Evolutionary conservation across 2,329 filamentous ascomycete genomes (phyloP), one percentile per base, ranked within the genome.

Genomic region (Rutstroemia sp.): DNA sequence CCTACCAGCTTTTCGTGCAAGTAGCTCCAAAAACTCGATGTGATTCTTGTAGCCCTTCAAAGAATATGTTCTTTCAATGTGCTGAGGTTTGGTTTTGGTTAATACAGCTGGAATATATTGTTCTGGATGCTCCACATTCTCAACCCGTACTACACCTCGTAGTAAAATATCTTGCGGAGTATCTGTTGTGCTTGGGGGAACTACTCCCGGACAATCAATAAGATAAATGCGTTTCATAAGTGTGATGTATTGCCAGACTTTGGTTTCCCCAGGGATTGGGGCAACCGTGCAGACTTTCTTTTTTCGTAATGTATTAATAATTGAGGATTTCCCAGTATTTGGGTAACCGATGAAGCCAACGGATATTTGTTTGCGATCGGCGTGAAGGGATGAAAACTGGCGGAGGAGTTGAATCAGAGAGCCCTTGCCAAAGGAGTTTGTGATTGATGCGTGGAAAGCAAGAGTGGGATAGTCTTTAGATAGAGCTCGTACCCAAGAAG

Each of bases 171-270:
- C 92, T 65, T 92, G 84, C 27, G 92, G 88, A 0, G 86, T 88
- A 67, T 96, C 92, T 54, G 83, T 83, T 60, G 83, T 83, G 62
- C 88, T 94, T 0, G 94, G 92, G 4, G 94, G 94, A 0, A 97
- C 94, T 42, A 99, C 91, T 72, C 94, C 94, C 40, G 94, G 94
- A 67, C 92, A 97, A 67, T 99, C 94, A 65, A 99, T 97, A 54
- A 99, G 81, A 72, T 92, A 92, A 52, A 95, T 95, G 54, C 90
- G 80, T 75, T 92, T 95, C 88, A 95, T 96, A 58, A 97, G 73
- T 2, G 91, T 96, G 63, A 96, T 90, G 68, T 96, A 96, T 71
- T 96, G 92, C 92, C 94, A 97, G 30, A 96, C 88, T 73, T 96
- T 97, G 36, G 92, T 97, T 76, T 96, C 92, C 14, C 92, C 94